Evolutionary conservation across 2,329 filamentous ascomycete genomes (phyloP), one percentile per base, ranked within the genome.

Genomic region (Aspergillus tamarii): DNA sequence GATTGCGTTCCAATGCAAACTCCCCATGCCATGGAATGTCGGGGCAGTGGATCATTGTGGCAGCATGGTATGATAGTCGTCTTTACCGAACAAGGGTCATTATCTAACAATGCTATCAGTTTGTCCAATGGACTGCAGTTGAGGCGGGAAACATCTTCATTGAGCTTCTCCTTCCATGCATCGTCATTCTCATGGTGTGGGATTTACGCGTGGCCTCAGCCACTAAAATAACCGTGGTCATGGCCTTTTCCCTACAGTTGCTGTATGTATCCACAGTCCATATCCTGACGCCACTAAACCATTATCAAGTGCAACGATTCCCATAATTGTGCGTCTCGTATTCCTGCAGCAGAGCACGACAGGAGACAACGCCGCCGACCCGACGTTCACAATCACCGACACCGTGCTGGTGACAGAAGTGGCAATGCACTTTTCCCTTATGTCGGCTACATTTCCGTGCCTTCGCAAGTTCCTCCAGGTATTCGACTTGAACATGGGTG

Each of bases 351-450:
- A 32, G 23, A 46, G 43, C 39, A 46, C 55, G 26, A 30, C 39
- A 19, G 3, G 9, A 23, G 43, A 46, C n/a, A 23, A 23, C 39
- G 12, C 26, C 55, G 26, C 55, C 36, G 41, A 57, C 23, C 16
- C 28, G 16, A 57, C 55, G 34, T 57, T 46, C 55, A 23, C 39
- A 8, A 39, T 57, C 23, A 46, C 55, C 23, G 45, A 57, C 55
- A 45, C 55, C 8, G 45, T 43, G 23, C 23, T 57, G 10, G n/a
- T 34, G n/a, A 57, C 55, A 12, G 55, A 57, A 57, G 55, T 57
- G 21, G 55, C 32, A 12, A 57, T 57, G 55, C 55, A 57, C 39
- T 57, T 57, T n/a, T 57, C 55, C 26, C 55, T 57, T 4, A 57
- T 57, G 19, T 39, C 55, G 16, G 55, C 55, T 1, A 57, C 55